A percentile compares a stretch with the other conserved stretches of the same genome.
Evolutionary conservation across 352 stramenopile species (phyloP).

Genomic region (Phytophthora quininea): DNA sequence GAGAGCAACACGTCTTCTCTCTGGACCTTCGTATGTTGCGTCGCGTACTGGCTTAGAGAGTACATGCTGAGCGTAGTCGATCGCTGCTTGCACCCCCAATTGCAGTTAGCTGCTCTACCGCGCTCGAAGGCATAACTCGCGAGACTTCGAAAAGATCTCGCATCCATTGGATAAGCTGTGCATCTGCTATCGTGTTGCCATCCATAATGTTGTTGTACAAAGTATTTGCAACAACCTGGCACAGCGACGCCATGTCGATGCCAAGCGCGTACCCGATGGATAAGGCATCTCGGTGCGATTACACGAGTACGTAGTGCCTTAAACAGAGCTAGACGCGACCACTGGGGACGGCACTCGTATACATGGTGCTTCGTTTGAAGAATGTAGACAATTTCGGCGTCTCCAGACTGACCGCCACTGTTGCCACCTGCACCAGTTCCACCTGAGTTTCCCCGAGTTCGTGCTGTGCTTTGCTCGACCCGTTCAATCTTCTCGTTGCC

Average conservation of each 20-base stretch:
- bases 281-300: conserved; percentile 68
- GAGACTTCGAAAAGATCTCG: conserved; percentile 78
- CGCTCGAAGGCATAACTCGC: conserved; percentile 65
- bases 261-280: conserved; percentile 86
- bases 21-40: conserved; percentile 38
- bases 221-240: conserved; percentile 83
- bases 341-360: conserved; percentile 87
- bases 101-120: conserved; percentile 67
- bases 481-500: conserved; percentile 74
- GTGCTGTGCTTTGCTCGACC: conserved; percentile 68
- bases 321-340: conserved; percentile 83
- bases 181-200: conserved; percentile 28
- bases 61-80: conserved; percentile 65
- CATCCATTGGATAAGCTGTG: conserved; percentile 62
- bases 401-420: conserved; percentile 28
- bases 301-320: conserved; percentile 61
- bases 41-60: conserved; percentile 44
- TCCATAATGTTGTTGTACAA: conserved; percentile 55
- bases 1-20: conserved; percentile 58
- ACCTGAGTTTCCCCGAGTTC: conserved; percentile 14
- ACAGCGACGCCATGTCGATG: conserved; percentile 89
- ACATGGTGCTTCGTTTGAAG: conserved; percentile 82
- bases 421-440: conserved; percentile 8
- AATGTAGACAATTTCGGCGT: conserved; percentile 80
- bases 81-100: conserved; percentile 61